Conservation (phyloP, 2,329 filamentous ascomycete species). For the Epichloe gansuensis region DNA sequence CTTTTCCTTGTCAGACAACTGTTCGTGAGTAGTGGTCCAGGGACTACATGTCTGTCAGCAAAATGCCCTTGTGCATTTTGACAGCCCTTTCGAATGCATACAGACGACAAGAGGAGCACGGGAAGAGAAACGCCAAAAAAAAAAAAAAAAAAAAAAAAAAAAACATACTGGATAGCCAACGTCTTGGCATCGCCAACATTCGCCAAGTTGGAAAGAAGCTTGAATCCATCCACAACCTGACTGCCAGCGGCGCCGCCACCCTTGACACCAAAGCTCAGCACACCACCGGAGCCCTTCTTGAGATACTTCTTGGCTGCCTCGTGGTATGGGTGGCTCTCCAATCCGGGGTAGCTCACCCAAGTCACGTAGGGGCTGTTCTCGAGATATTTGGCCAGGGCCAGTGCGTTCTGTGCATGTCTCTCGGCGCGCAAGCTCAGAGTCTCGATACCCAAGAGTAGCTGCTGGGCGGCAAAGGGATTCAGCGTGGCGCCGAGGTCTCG, state of each 20-base stretch:
- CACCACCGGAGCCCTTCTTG: constrained; percentile 72
- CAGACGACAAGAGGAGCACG: background rate
- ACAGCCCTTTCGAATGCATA: too few species aligned
- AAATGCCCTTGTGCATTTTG: background rate
- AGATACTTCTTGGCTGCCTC: constrained; percentile 78
- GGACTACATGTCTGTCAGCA: constrained; percentile 32
- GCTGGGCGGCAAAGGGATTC: constrained; percentile 87
- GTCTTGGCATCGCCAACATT: constrained; percentile 97
- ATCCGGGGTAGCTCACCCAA: constrained; percentile 91
- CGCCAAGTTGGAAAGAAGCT: constrained; percentile 88
- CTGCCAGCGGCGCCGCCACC: constrained; percentile 73
- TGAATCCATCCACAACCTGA: constrained; percentile 86
- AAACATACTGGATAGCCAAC: constrained; percentile 62
- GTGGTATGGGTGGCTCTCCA: constrained; percentile 72
- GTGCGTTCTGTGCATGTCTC: constrained; percentile 73
- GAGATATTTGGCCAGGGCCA: constrained; percentile 70
- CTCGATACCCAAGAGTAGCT: constrained; percentile 79
- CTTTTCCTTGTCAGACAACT: constrained; percentile 75
- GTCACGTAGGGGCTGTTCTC: constrained; percentile 71
- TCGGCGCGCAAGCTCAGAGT: constrained; percentile 80
- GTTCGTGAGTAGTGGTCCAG: constrained; percentile 91
- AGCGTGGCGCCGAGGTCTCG: constrained; percentile 74
- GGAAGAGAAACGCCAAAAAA: background rate
- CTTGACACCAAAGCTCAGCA: constrained; percentile 88
- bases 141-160: background rate